A percentile compares a stretch with the other conserved stretches of the same genome.
Evolutionary conservation across 2,329 filamentous ascomycete genomes (phyloP).

Genomic region (Clonostachys rosea): DNA sequence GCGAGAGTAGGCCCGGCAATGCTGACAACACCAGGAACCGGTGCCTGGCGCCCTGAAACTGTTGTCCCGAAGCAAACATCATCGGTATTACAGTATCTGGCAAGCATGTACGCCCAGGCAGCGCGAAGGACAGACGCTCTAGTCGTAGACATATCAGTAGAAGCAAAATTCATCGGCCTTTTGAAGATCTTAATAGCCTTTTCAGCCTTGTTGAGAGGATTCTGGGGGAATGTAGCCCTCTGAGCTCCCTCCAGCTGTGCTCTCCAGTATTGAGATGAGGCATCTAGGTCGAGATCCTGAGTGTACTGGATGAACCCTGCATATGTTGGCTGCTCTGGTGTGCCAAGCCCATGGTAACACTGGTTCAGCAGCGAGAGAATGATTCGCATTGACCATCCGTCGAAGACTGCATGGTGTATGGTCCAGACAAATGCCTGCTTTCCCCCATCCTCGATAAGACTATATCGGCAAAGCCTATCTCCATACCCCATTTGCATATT

Average conservation of each 20-base stretch:
- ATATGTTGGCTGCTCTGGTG: not conserved
- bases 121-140: not conserved
- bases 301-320: not conserved
- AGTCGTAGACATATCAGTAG: not conserved
- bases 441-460: not conserved
- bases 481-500: not conserved
- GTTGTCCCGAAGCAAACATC: not conserved
- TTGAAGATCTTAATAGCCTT: not conserved
- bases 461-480: not conserved
- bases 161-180: not conserved
- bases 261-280: not conserved
- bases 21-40: not conserved
- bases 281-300: not conserved
- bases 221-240: not conserved
- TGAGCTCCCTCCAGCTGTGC: constrained; percentile 1
- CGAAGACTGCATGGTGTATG: constrained; percentile 38
- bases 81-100: not conserved
- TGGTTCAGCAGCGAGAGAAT: constrained; percentile 4
- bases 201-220: constrained; percentile 5
- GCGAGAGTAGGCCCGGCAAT: not conserved
- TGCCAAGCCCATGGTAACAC: constrained; percentile 4
- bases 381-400: constrained; percentile 43
- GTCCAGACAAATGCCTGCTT: constrained; percentile 1
- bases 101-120: not conserved
- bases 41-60: not conserved